Evolutionary conservation across 2,329 filamentous ascomycete genomes (phyloP), one percentile per base, ranked within the genome.

Genomic region (Phaeoacremonium minimum): DNA sequence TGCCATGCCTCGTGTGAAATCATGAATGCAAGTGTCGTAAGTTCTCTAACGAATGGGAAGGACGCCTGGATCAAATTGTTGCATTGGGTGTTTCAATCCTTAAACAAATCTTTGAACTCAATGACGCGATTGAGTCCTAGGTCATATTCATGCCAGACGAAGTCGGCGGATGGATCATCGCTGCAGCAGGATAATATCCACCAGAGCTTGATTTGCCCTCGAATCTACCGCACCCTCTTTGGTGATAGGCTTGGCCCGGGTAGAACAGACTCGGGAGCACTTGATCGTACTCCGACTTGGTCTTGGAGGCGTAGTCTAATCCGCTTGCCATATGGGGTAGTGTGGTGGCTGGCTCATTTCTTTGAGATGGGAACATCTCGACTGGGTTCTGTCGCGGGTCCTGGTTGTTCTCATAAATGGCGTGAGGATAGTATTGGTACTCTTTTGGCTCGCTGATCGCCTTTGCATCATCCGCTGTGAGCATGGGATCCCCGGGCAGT

Each of bases 101-200:
- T n/a, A n/a, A n/a, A n/a, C n/a, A n/a, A n/a, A n/a, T n/a, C n/a
- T n/a, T n/a, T n/a, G n/a, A n/a, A n/a, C n/a, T n/a, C n/a, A n/a
- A n/a, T n/a, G n/a, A n/a, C n/a, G n/a, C n/a, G n/a, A n/a, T n/a
- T n/a, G n/a, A n/a, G n/a, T n/a, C n/a, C n/a, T n/a, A 26, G n/a
- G 22, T 26, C 22, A 26, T 26, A n/a, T n/a, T 26, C 22, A 26
- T 26, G 9, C 22, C 22, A n/a, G 39, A 28, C 1, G 71, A 66
- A 16, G 70, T 36, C 3, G 56, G 68, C 6, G 67, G 58, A 18
- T 72, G 52, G 45, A 68, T 56, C 6, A 65, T 69, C n/a, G n/a
- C n/a, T n/a, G n/a, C n/a, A n/a, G n/a, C n/a, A 3, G 75, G 75
- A 42, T 77, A 79, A 44, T 73, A 76, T 12, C 73, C 73, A 15